A percentile compares a stretch with the other conserved stretches of the same genome.
phyloP scores from a whole-genome alignment of 257 asterid species.

The Leptodermis oblonga region DNA sequence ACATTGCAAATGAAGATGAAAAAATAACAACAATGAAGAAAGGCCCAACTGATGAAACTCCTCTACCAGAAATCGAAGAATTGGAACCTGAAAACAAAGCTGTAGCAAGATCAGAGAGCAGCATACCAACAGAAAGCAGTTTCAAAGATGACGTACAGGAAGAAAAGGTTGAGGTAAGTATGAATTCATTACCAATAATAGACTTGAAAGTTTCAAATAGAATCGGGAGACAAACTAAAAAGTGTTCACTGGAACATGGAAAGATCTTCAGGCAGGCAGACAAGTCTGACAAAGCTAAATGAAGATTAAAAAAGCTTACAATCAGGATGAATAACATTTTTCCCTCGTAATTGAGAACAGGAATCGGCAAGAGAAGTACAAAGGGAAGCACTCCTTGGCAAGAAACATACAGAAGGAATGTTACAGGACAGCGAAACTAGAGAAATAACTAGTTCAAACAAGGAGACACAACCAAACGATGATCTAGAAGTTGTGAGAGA shows the following conservation, averaged over 20 bases:
- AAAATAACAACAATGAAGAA: no score
- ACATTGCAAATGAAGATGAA: no score
- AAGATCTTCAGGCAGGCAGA: background rate
- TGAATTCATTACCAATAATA: conserved; percentile 9
- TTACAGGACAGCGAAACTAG: no score
- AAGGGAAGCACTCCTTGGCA: no score
- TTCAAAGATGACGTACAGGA: conserved; percentile 5
- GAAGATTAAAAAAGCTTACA: background rate
- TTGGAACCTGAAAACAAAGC: conserved; percentile 8
- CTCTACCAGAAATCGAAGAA: conserved; percentile 6
- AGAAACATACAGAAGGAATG: no score
- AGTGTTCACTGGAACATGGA: conserved; percentile 26
- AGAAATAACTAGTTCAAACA: background rate
- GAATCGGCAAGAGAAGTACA: no score
- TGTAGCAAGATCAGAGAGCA: conserved; percentile 9
- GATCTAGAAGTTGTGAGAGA: background rate
- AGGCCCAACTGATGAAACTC: no score
- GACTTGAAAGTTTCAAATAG: conserved; percentile 5
- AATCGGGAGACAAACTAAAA: conserved; percentile 6
- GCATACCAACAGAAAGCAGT: conserved; percentile 6
- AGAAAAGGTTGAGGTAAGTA: conserved; percentile 29
- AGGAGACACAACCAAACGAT: background rate
- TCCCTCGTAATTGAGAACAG: no score
- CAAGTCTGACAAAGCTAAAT: background rate
- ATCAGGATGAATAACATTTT: background rate